Evolutionary conservation across 1,139 yeast species (phyloP), one percentile per base, ranked within the genome.

Genomic region (Candida mesenterica): DNA sequence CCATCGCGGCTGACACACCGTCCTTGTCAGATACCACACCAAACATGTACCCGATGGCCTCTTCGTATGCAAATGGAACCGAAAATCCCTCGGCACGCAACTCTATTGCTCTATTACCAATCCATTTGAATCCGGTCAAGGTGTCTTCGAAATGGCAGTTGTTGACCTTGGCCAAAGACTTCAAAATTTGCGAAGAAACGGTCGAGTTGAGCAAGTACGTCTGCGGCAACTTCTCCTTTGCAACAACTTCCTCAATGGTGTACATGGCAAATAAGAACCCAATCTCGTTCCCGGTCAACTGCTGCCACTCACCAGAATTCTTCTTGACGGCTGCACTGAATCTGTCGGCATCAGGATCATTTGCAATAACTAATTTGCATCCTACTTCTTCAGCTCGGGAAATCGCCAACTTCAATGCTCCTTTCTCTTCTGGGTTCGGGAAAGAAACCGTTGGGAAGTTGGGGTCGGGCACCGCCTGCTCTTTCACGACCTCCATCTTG

Each of bases 291-390:
- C 98, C 98, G 0, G 94, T 82, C 37, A 92, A 61, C 57, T 90
- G 97, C 32, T 60, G 64, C 95, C 96, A 90, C 15, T 54, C 39
- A 3, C 70, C 74, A 1, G 48, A 39, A 4, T 15, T 19, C 4
- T 53, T 48, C 35, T 79, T 79, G 2, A 92, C 81, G 0, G 80
- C 84, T 5, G 79, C 85, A 29, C 88, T 80, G 56, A 90, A 90
- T 41, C 98, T 68, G 57, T 92, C 98, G 1, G 97, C 98, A 60
- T 92, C 97, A 0, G 98, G 97, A 53, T 92, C 98, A 55, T 83
- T 90, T 2, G 97, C 96, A 5, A 92, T 49, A 2, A 90, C 92
- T 29, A 89, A 56, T 4, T 63, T 55, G 22, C 75, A 56, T 0
- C 67, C 72, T 13, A 53, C 44, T 1, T 49, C 51, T n/a, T 73